These are phyloP conservation scores for Rhodotorula sp. DNA, from an alignment of 1,284 basidiomycete genomes.

Conservation along the genomic window DNA sequence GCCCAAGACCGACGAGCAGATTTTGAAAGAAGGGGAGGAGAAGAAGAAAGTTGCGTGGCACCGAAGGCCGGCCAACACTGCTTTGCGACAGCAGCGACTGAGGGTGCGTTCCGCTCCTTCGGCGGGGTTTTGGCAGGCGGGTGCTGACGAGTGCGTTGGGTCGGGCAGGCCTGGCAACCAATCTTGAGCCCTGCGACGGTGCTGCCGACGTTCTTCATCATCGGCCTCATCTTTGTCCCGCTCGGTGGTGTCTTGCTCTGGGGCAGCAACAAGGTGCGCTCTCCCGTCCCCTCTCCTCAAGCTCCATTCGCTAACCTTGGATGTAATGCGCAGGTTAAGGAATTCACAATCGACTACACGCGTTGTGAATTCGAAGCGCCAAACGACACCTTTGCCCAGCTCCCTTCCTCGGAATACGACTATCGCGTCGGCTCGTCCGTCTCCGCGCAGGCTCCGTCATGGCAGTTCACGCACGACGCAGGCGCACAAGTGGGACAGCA, in stretches of 20 bases:
- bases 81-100: constrained; percentile 98
- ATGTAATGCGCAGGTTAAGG: constrained; percentile 66
- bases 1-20: constrained; percentile 29
- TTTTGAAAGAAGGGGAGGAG: constrained; percentile 53
- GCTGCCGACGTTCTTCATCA: constrained; percentile 89
- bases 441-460: constrained; percentile 19
- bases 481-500: not conserved
- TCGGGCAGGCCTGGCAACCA: constrained; percentile 83
- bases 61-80: constrained; percentile 88
- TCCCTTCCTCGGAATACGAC: constrained; percentile 66
- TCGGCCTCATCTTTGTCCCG: constrained; percentile 91
- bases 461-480: constrained; percentile 41
- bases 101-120: constrained; percentile 55
- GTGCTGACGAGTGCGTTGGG: not conserved
- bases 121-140: not conserved
- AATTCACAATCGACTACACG: constrained; percentile 95
- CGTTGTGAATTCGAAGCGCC: constrained; percentile 69
- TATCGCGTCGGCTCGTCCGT: constrained; percentile 57
- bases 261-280: constrained; percentile 69
- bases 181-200: constrained; percentile 97
- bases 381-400: constrained; percentile 57
- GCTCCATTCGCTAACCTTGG: not conserved
- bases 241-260: constrained; percentile 82
- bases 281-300: not conserved
- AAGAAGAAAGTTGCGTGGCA: constrained; percentile 72